Base-by-base conservation (phyloP, 129 eudicot species). In the Erigeron canadensis region DNA sequence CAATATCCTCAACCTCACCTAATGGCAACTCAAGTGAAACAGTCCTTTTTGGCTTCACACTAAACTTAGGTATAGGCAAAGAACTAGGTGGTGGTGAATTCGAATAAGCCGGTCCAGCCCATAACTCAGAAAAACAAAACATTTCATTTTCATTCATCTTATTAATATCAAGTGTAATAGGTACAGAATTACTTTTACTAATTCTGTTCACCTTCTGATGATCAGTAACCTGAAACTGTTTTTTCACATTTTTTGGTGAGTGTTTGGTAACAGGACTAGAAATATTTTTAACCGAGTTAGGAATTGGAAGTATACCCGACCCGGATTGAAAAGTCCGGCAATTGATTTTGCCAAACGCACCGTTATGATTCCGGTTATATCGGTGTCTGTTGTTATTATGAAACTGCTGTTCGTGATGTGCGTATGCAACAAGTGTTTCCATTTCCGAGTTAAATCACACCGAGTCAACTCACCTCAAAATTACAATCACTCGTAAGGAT, bases 31-130 rank as follows among this genome's bases (percentile, higher is more conserved):
- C 89, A 77, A 90, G 99, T 2, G 99, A 94, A 19, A 79, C 89
- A 28, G 86, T 82, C 67, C 96, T 73, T 76, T 90, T 94, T 0
- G 99, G 91, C 53, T 67, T 75, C 19, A 64, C 50, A 0, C 87
- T 84, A 60, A 94, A 94, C 40, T 87, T 94, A n/a, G 99, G 99
- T 2, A 94, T 84, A 37, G 99, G 99, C 80, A 94, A 67, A 54
- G 96, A 94, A 75, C 97, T 94, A 2, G 99, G 99, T 4, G 97
- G 97, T 51, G 97, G 99, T 8, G 99, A 94, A 76, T 90, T 89
- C 7, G 96, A 94, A 79, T 90, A 94, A 7, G 96, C 89, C 51
- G 99, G 99, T 38, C 99, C 99, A 63, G 99, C 99, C 99, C 99
- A 94, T 13, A 72, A 89, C 86, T 94, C 97, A 41, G 93, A 82